Evolutionary conservation across 176 grass and related monocot genomes (phyloP).

Genomic region (Triticum turgidum): DNA sequence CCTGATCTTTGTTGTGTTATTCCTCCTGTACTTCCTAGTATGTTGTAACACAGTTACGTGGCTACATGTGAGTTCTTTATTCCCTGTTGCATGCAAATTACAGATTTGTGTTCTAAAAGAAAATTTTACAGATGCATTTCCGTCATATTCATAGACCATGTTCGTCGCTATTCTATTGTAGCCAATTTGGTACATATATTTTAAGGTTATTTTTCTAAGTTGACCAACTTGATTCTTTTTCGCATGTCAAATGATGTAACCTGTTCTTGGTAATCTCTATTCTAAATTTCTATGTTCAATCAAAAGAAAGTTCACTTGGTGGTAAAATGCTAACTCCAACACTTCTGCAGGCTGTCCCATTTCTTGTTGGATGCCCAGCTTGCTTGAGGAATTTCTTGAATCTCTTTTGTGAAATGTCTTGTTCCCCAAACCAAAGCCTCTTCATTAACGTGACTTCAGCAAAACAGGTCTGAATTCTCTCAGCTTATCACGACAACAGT

Average conservation of each 20-base stretch:
- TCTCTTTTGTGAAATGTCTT: conserved; percentile 88
- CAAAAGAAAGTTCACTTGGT: neutral
- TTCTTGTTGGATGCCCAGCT: conserved; percentile 99
- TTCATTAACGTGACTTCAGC: conserved; percentile 96
- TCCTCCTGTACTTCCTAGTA: neutral
- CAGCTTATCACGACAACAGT: neutral
- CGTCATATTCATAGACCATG: neutral
- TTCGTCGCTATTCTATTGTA: conserved; percentile 15
- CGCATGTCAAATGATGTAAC: conserved; percentile 22
- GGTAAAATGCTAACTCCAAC: conserved; percentile 6
- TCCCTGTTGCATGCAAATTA: neutral
- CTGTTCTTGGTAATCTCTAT: conserved; percentile 21
- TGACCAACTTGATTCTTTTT: conserved; percentile 23
- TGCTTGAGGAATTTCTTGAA: conserved; percentile 99
- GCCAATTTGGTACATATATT: neutral
- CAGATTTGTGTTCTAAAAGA: neutral
- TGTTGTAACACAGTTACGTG: too few relatives aligned
- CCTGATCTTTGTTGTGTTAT: conserved; percentile 11
- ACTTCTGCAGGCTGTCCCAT: conserved; percentile 83
- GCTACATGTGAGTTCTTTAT: too few relatives aligned
- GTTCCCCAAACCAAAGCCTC: conserved; percentile 95
- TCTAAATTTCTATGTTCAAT: conserved; percentile 14
- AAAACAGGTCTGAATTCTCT: conserved; percentile 61
- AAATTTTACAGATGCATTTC: too few relatives aligned
- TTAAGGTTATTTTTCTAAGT: neutral